Conservation (phyloP, 495 filamentous ascomycete species). For the Oleoguttula mirabilis region DNA sequence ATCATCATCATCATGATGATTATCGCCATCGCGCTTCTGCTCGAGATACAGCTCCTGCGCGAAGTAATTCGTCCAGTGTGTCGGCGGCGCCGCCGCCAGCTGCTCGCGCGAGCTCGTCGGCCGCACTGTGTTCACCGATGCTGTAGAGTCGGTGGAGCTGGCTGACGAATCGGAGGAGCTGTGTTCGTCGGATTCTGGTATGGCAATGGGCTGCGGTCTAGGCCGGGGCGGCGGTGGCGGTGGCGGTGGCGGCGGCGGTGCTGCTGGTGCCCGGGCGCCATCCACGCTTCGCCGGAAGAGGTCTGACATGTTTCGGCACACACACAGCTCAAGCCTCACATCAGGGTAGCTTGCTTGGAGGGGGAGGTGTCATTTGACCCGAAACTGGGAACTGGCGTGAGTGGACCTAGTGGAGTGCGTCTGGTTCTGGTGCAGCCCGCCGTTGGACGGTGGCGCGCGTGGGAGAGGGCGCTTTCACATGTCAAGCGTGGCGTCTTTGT, state of each 20-base stretch:
- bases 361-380: not conserved
- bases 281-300: slow-evolving; percentile 13
- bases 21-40: not conserved
- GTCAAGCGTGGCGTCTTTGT: no score
- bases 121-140: slow-evolving; percentile 79
- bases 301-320: slow-evolving; percentile 15
- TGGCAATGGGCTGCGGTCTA: slow-evolving; percentile 8
- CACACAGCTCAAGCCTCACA: not conserved
- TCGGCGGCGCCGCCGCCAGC: slow-evolving; percentile 21
- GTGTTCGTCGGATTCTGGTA: slow-evolving; percentile 49
- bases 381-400: no score
- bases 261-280: not conserved
- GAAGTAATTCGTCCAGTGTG: slow-evolving; percentile 87
- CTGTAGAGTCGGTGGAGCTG: slow-evolving; percentile 57
- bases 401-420: no score
- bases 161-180: slow-evolving; percentile 57
- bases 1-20: no score
- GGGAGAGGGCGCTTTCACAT: no score
- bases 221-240: slow-evolving; percentile 7
- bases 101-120: slow-evolving; percentile 65
- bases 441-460: no score
- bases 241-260: not conserved
- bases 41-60: slow-evolving; percentile 67
- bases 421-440: no score
- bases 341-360: not conserved